These are phyloP conservation scores for Solanum etuberosum DNA, from an alignment of 257 asterid genomes.

Conservation along the genomic window DNA sequence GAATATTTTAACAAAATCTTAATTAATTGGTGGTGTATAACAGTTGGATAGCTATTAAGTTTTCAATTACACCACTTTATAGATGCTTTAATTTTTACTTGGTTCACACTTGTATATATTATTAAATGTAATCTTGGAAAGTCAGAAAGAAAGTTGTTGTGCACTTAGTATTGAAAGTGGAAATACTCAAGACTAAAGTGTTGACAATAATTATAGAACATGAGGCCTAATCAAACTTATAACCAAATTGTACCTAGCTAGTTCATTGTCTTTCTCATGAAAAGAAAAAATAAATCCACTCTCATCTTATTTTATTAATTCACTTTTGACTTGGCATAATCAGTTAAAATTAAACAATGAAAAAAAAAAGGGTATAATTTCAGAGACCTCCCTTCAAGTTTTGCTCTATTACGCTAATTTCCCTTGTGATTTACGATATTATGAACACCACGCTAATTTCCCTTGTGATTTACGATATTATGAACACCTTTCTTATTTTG, in stretches of 20 bases:
- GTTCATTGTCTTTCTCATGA: not conserved
- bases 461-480: no score
- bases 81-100: not conserved
- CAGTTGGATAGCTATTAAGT: not conserved
- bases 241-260: not conserved
- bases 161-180: not conserved
- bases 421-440: no score
- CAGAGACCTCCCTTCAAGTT: no score
- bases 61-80: not conserved
- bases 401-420: no score
- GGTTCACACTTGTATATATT: not conserved
- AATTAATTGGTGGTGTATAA: not conserved
- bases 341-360: not conserved
- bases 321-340: not conserved
- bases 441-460: no score
- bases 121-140: not conserved
- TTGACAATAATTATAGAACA: not conserved
- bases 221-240: not conserved
- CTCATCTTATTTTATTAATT: not conserved
- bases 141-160: not conserved
- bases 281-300: not conserved
- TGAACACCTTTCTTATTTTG: no score
- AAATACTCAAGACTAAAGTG: not conserved
- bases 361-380: no score
- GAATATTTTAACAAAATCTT: not conserved